phyloP scores from a whole-genome alignment of 1,284 basidiomycete species.

The Ustanciosporium gigantosporum region DNA sequence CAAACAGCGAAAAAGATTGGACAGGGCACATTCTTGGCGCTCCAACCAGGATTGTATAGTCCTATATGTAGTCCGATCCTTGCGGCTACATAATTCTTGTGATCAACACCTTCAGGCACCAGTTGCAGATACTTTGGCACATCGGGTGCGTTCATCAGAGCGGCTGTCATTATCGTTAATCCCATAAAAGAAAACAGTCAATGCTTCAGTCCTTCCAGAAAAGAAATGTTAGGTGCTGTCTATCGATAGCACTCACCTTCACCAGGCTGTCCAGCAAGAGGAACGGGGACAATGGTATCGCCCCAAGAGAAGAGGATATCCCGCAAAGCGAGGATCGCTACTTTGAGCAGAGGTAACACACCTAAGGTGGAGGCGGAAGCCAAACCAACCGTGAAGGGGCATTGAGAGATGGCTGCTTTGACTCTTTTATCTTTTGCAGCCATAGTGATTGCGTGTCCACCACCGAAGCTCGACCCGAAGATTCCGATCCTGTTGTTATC shows the following conservation, averaged over 20 bases:
- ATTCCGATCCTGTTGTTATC: conserved; percentile 39
- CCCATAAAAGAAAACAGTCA: too few relatives aligned
- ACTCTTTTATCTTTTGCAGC: conserved; percentile 37
- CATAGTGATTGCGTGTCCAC: conserved; percentile 47
- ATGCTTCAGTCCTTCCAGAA: too few relatives aligned
- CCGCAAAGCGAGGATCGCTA: conserved; percentile 10
- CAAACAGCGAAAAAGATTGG: conserved; percentile 56
- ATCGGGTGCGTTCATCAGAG: conserved; percentile 47
- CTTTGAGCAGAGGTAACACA: conserved; percentile 8
- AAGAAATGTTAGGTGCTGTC: not conserved
- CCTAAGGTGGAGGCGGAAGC: conserved; percentile 20
- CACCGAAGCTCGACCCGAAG: conserved; percentile 49
- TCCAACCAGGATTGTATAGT: conserved; percentile 41
- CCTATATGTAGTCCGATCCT: conserved; percentile 38
- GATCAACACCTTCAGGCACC: conserved; percentile 7
- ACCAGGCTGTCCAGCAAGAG: conserved; percentile 32
- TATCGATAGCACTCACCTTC: conserved; percentile 26
- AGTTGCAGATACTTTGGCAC: conserved; percentile 6
- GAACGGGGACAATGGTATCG: conserved; percentile 19
- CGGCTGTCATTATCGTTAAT: too few relatives aligned
- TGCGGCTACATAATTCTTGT: conserved; percentile 30
- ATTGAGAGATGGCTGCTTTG: conserved; percentile 45
- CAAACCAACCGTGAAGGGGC: conserved; percentile 51
- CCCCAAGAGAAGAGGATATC: conserved; percentile 33
- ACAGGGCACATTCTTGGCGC: conserved; percentile 24